Percentiles rank a stretch among this genome's conserved stretches.
Evolutionary conservation across 352 stramenopile species (phyloP).

Genomic region (Phytophthora capsici): DNA sequence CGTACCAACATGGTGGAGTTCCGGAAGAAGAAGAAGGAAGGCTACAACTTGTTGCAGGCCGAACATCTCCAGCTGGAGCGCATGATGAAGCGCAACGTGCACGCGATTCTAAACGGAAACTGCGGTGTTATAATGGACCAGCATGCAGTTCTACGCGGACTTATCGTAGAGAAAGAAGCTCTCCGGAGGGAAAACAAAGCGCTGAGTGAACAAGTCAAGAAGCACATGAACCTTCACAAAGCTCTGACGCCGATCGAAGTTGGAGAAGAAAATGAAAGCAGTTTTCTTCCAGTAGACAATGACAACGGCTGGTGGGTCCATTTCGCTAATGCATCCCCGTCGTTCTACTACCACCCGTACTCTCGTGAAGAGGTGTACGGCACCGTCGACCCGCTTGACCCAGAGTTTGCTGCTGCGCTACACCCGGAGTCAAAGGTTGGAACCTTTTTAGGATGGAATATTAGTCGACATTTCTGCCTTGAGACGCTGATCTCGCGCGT

Average conservation of each 20-base stretch:
- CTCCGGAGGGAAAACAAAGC: conserved; percentile 32
- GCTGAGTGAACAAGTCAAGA: conserved; percentile 17
- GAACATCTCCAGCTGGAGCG: background rate
- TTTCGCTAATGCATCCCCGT: background rate
- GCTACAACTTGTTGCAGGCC: background rate
- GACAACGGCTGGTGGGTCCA: conserved; percentile 14
- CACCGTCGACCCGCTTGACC: background rate
- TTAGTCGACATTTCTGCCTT: background rate
- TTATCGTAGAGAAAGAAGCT: conserved; percentile 34
- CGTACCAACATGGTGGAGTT: conserved; percentile 6
- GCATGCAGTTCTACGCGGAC: background rate
- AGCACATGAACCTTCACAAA: background rate
- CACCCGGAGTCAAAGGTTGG: background rate
- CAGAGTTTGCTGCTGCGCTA: background rate
- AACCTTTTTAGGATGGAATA: conserved; percentile 3
- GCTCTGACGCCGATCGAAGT: background rate
- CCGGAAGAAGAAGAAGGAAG: conserved; percentile 8
- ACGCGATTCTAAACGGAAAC: background rate
- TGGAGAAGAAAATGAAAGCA: background rate
- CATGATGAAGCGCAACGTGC: background rate
- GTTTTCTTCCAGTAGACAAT: background rate
- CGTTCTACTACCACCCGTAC: conserved; percentile 14
- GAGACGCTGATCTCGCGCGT: background rate
- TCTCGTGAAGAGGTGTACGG: conserved; percentile 1
- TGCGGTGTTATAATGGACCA: too few species aligned